Evolutionary conservation across 805 yeast species (phyloP).

Genomic region (Monosporozyma yasuniensis): DNA sequence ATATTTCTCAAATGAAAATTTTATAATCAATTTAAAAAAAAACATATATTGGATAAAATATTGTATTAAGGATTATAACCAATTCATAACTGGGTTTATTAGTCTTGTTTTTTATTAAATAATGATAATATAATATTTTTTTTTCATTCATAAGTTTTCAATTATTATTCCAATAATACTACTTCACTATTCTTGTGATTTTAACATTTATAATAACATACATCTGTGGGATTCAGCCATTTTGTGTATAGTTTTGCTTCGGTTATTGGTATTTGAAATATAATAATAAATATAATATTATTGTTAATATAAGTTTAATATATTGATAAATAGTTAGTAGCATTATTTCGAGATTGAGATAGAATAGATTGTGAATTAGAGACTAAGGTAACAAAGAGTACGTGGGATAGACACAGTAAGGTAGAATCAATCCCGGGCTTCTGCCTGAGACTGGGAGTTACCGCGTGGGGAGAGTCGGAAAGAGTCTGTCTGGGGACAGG

Average conservation of each 20-base stretch:
- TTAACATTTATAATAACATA: conserved; percentile 39
- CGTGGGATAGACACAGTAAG: neutral
- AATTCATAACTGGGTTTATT: too few relatives aligned
- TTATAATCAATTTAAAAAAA: too few relatives aligned
- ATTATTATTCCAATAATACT: too few relatives aligned
- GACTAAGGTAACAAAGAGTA: neutral
- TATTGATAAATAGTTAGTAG: neutral
- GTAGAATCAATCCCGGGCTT: neutral
- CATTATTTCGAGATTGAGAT: neutral
- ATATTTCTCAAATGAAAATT: too few relatives aligned
- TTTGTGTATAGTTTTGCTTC: conserved; percentile 28
- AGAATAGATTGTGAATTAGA: neutral
- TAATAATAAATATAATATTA: neutral
- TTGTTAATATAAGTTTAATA: neutral
- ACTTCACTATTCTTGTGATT: neutral
- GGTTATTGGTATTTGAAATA: neutral
- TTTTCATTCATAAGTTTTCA: too few relatives aligned
- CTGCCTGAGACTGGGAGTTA: conserved; percentile 35
- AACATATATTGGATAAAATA: too few relatives aligned
- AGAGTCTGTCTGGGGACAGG: too few relatives aligned
- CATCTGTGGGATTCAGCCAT: conserved; percentile 98
- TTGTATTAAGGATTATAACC: too few relatives aligned
- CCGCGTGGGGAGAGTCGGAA: conserved; percentile 98
- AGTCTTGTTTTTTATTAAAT: too few relatives aligned
- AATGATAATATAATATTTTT: too few relatives aligned